Base-by-base conservation (phyloP, 2,329 filamentous ascomycete species). In the Trichoderma gracile region DNA sequence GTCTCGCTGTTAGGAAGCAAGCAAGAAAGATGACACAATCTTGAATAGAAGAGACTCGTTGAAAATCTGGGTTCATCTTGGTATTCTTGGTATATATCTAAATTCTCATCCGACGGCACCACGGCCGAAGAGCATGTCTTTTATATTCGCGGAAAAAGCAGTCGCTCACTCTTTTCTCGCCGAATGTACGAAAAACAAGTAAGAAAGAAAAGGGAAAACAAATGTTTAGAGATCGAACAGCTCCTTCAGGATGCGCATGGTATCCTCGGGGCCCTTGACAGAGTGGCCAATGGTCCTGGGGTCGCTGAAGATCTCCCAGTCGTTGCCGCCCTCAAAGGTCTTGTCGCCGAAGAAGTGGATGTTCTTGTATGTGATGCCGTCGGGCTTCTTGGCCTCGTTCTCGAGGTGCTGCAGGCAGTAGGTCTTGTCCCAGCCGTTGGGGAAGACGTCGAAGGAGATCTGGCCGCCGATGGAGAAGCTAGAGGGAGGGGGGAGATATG, bases 291-390 rank as follows among this genome's bases (percentile, higher is more conserved):
- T 88, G 42, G 91, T 96, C 73, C 94, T 84, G 62, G 84, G 74
- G 76, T 98, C 94, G 69, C 80, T 82, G 78, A 89, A 98, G 75
- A 99, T 97, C 82, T 98, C 94, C 76, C 89, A 94, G 79, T 99
- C 95, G 77, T 98, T 99, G 67, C 95, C 95, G 68, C 95, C 94
- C 76, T 89, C 79, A 75, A 87, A 88, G 27, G 91, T 91, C 88
- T 98, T 99, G 84, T 99, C 95, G 69, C 95, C 95, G 73, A 98
- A 99, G 85, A 98, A 98, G 83, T 98, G 95, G 71, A 98, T 90
- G 50, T 86, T 94, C 70, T 87, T 91, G 83, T 94, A 98, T 25
- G 88, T 80, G 68, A 96, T 81, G 67, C 89, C 89, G 73, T 86
- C 88, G 46, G 84, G 82, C 76, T 84, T 82, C 79, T 84, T 80